Conservation (phyloP, 306 rosid species). For the Begonia masoniana region DNA sequence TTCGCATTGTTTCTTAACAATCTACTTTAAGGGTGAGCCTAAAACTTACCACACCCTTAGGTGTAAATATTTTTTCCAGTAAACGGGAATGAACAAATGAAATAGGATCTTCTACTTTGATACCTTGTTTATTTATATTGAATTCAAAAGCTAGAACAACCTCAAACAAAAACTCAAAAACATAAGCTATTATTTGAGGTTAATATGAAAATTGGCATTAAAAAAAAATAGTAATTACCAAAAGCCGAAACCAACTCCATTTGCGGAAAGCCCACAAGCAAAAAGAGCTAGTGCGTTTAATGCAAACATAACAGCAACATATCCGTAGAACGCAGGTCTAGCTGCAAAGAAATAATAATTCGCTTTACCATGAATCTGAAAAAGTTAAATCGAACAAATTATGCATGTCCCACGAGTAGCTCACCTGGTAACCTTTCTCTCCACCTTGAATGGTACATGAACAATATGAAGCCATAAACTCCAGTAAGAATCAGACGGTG, state of each 20-base stretch:
- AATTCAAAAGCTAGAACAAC: no score
- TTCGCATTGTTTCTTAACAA: no score
- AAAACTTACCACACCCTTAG: no score
- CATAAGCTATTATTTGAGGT: neutral
- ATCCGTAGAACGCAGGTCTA: conserved; percentile 89
- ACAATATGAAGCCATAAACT: conserved; percentile 58
- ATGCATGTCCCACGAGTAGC: conserved; percentile 7
- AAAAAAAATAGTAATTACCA: conserved; percentile 44
- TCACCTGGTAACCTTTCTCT: conserved; percentile 83
- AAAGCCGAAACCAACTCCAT: conserved; percentile 66
- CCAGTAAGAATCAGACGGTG: conserved; percentile 64
- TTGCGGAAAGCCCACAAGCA: conserved; percentile 66
- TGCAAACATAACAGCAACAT: conserved; percentile 58
- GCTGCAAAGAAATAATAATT: conserved; percentile 33
- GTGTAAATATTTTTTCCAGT: no score
- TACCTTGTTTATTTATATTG: no score
- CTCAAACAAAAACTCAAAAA: no score
- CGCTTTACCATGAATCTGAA: neutral
- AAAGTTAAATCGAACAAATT: neutral
- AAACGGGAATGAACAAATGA: no score
- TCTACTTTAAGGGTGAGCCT: no score
- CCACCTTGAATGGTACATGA: conserved; percentile 90
- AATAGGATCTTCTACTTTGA: no score
- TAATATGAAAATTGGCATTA: neutral
- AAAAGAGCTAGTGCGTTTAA: conserved; percentile 47